Evolutionary conservation across 208 protist species (phyloP).

Genomic region (Wallacemonas collosoma): DNA sequence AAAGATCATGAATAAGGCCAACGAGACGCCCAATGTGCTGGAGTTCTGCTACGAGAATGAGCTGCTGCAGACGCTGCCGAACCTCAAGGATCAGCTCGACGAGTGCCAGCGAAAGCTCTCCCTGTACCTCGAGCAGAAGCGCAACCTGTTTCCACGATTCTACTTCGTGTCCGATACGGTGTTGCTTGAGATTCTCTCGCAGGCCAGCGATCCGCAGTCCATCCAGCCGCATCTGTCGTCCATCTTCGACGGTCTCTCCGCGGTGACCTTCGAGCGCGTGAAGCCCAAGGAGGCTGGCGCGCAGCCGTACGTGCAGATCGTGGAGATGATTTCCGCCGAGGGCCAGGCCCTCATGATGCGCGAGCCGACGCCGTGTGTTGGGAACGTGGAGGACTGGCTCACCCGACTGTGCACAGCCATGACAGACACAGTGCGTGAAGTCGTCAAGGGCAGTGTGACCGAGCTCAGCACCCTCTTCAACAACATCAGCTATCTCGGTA

Average conservation of each 20-base stretch:
- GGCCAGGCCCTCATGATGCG: constrained; percentile 90
- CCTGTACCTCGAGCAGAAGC: constrained; percentile 98
- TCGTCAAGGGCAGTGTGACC: constrained; percentile 88
- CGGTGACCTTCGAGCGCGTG: constrained; percentile 90
- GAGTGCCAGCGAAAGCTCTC: constrained; percentile 97
- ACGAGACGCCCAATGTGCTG: constrained; percentile 94
- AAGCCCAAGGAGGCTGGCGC: constrained; percentile 91
- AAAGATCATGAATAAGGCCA: constrained; percentile 97
- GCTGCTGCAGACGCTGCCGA: constrained; percentile 93
- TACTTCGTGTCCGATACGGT: constrained; percentile 99
- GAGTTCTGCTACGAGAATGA: constrained; percentile 97
- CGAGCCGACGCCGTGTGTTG: constrained; percentile 88
- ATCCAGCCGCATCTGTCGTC: constrained; percentile 95
- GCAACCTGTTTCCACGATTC: constrained; percentile 97
- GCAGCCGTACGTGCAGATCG: constrained; percentile 92
- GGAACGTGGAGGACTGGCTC: constrained; percentile 96
- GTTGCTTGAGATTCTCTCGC: constrained; percentile 97
- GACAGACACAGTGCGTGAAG: constrained; percentile 89
- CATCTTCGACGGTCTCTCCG: constrained; percentile 94
- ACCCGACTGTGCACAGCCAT: constrained; percentile 91
- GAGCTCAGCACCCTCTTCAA: constrained; percentile 87
- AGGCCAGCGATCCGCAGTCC: constrained; percentile 93
- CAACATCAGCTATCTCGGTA: constrained; percentile 87
- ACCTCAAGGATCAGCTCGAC: constrained; percentile 96
- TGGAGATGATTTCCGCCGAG: constrained; percentile 90